phyloP scores from a whole-genome alignment of 345 rosid species.

The Linum lewisii region DNA sequence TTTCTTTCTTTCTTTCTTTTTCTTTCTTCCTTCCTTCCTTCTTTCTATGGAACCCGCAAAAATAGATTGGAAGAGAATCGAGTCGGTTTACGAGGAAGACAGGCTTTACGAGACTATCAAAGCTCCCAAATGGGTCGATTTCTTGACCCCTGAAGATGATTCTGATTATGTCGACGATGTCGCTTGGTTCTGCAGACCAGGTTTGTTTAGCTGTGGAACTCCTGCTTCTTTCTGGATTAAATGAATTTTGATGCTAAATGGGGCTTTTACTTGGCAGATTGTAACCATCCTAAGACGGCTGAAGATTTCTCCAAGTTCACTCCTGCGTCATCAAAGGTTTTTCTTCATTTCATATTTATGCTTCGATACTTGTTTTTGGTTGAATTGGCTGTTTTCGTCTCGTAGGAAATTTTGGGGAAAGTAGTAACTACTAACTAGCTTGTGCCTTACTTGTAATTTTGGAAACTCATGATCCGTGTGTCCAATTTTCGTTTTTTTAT shows the following conservation, averaged over 20 bases:
- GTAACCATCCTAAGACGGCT: conserved; percentile 75
- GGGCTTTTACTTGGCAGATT: conserved; percentile 29
- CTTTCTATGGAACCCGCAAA: conserved; percentile 71
- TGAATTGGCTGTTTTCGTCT: background rate
- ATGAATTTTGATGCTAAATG: background rate
- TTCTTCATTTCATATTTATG: background rate
- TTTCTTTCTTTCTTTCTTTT: conserved; percentile 10
- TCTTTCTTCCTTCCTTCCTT: conserved; percentile 5
- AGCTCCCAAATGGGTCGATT: conserved; percentile 88
- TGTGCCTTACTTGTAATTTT: background rate
- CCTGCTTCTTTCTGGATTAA: background rate
- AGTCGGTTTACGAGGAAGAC: conserved; percentile 64
- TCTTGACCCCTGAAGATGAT: conserved; percentile 33
- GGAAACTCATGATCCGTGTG: background rate
- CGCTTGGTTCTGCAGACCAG: conserved; percentile 86
- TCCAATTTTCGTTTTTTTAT: background rate
- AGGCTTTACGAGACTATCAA: conserved; percentile 60
- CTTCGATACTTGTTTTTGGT: conserved; percentile 4
- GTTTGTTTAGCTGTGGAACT: conserved; percentile 17
- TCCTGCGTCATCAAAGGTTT: conserved; percentile 42
- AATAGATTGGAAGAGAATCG: conserved; percentile 82
- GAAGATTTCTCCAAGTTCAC: conserved; percentile 56
- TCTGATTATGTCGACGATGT: conserved; percentile 30
- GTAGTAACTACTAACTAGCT: background rate
- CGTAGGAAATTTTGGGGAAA: background rate